phyloP scores from a whole-genome alignment of 805 yeast species.

The Candida ascalaphidarum region DNA sequence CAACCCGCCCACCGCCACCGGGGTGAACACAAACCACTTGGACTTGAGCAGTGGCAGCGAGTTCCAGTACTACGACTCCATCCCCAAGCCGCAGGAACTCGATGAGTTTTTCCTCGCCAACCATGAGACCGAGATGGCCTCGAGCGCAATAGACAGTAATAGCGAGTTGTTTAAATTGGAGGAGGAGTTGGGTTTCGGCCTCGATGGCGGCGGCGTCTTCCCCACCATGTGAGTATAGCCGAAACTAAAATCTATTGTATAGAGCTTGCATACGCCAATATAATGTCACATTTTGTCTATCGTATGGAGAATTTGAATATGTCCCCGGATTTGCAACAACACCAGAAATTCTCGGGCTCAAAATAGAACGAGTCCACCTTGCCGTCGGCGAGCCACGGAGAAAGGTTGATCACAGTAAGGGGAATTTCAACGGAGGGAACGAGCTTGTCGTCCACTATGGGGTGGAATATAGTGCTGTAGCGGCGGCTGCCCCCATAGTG shows the following conservation, averaged over 20 bases:
- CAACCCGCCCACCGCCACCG: slow-evolving; percentile 8
- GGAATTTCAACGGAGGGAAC: slow-evolving; percentile 34
- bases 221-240: slow-evolving; percentile 5
- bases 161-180: slow-evolving; percentile 29
- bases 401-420: slow-evolving; percentile 21
- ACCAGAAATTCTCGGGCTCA: slow-evolving; percentile 22
- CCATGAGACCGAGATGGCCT: slow-evolving; percentile 1
- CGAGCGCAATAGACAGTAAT: slow-evolving; percentile 3
- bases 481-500: slow-evolving; percentile 18
- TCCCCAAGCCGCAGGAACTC: slow-evolving; percentile 37
- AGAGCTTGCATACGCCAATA: neutral
- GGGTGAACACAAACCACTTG: slow-evolving; percentile 14
- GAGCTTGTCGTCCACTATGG: slow-evolving; percentile 25
- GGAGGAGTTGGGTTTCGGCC: slow-evolving; percentile 37
- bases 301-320: slow-evolving; percentile 21
- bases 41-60: slow-evolving; percentile 11
- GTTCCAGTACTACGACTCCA: slow-evolving; percentile 22
- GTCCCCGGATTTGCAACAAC: slow-evolving; percentile 33
- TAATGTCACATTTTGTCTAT: neutral
- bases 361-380: slow-evolving; percentile 24
- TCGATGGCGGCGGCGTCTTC: slow-evolving; percentile 26
- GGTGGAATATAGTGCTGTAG: slow-evolving; percentile 21
- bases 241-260: neutral
- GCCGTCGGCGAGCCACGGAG: slow-evolving; percentile 24
- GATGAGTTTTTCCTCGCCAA: slow-evolving; percentile 25